Base-by-base conservation (phyloP, 1,284 basidiomycete species). In the Megacollybia platyphylla region DNA sequence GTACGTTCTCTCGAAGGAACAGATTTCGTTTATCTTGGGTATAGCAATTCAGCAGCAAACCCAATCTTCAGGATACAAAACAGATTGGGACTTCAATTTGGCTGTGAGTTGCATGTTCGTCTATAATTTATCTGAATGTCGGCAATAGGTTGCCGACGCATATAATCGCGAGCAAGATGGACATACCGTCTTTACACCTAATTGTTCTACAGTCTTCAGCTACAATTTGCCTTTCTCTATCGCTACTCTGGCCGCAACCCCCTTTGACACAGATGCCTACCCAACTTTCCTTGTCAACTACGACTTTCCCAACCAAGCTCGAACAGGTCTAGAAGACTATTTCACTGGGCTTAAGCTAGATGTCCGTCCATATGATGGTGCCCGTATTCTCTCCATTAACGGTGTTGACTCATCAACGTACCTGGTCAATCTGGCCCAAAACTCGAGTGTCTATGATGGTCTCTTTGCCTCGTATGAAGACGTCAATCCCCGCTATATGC, bases 171-270 rank as follows among this genome's bases (percentile, higher is more conserved):
- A 48, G 36, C 39, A 41, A 9, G 49, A 50, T 39, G 49, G 49
- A 5, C 49, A 48, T 8, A 50, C 46, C 6, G n/a, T 46, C 13
- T 50, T 40, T 40, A 37, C 36, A 10, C 43, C 47, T 1, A 43
- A 31, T 2, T 50, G 49, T 32, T 43, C 45, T 36, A 31, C 34
- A 36, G 42, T 42, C 0, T 50, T 48, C 41, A 50, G 44, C 39
- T 50, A 39, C 30, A 50, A 50, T 27, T 44, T 50, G 18, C 48
- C 48, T 18, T 49, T 49, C 39, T 49, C 48, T 7, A 47, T 49
- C 11, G 41, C 41, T 29, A 45, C 44, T n/a, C 44, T 49, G 9
- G 48, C 48, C 7, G 32, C 39, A 5, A 41, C 38, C 7, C 46
- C 48, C 6, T 36, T 29, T 30, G 44, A 44, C 31, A 46, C 0